Evolutionary conservation across 495 filamentous ascomycete genomes (phyloP).

Genomic region (Aspergillus baeticus): DNA sequence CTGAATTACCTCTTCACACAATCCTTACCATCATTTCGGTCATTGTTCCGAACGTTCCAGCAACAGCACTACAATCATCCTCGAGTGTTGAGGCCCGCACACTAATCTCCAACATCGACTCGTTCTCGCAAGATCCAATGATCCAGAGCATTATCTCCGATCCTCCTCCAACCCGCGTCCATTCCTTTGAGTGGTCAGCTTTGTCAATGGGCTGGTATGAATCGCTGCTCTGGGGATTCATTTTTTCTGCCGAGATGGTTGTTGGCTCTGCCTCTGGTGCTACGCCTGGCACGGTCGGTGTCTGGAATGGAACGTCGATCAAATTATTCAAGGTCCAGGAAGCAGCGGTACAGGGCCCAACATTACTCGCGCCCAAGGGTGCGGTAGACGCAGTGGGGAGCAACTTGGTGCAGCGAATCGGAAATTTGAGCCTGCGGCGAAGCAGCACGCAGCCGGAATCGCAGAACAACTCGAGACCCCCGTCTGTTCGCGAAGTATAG

Average conservation of each 20-base stretch:
- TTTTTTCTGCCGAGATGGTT: constrained; percentile 87
- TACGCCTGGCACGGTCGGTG: constrained; percentile 75
- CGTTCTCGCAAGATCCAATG: constrained; percentile 64
- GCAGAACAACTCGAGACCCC: constrained; percentile 24
- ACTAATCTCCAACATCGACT: constrained; percentile 49
- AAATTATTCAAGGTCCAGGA: constrained; percentile 90
- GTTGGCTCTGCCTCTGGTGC: constrained; percentile 57
- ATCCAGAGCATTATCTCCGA: constrained; percentile 63
- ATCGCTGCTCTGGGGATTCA: constrained; percentile 90
- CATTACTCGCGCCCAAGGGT: constrained; percentile 77
- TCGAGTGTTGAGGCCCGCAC: constrained; percentile 29
- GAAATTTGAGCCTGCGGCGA: constrained; percentile 63
- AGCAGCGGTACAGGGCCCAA: constrained; percentile 73
- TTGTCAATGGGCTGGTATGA: constrained; percentile 96
- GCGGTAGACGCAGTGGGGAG: constrained; percentile 95
- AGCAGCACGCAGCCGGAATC: constrained; percentile 36
- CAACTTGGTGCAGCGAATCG: constrained; percentile 85
- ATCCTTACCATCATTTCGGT: constrained; percentile 74
- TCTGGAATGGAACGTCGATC: constrained; percentile 91
- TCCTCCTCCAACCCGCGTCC: constrained; percentile 70
- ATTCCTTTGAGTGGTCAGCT: constrained; percentile 94
- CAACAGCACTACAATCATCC: constrained; percentile 30
- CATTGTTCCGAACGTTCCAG: constrained; percentile 48
- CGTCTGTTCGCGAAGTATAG: constrained; percentile 42
- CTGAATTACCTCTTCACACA: constrained; percentile 87